Conservation (phyloP, 73 alveolate genomes). For the Tetrahymena malaccensis region DNA sequence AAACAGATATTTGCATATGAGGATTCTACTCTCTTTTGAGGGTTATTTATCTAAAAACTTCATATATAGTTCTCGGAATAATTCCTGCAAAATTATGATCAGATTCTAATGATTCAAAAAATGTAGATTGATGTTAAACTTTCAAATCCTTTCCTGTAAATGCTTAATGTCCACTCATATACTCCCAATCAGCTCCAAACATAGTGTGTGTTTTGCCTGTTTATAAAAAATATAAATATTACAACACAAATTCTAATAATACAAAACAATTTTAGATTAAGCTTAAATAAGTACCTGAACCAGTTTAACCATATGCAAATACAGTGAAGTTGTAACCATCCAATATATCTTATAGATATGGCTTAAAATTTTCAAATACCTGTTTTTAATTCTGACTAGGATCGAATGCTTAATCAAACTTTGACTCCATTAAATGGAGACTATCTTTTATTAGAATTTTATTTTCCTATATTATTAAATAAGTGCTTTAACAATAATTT, state of each 20-base stretch:
- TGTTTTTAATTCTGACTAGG: slow-evolving; percentile 9
- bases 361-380: slow-evolving; percentile 23
- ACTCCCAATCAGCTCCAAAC: slow-evolving; percentile 64
- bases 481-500: neutral
- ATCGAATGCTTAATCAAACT: slow-evolving; percentile 39
- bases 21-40: neutral
- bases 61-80: slow-evolving; percentile 28
- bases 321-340: slow-evolving; percentile 56
- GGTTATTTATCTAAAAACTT: slow-evolving; percentile 1
- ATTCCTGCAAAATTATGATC: slow-evolving; percentile 43
- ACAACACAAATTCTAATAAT: neutral
- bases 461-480: neutral
- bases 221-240: neutral
- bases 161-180: slow-evolving; percentile 1
- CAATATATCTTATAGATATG: slow-evolving; percentile 13
- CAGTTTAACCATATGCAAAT: slow-evolving; percentile 71
- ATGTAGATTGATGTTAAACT: slow-evolving; percentile 23
- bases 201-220: slow-evolving; percentile 50
- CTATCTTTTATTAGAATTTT: slow-evolving; percentile 7
- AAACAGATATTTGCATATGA: slow-evolving; percentile 3
- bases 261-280: neutral
- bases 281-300: slow-evolving; percentile 40
- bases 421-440: neutral
- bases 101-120: slow-evolving; percentile 7
- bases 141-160: neutral